These are phyloP conservation scores for Beauveria asiatica DNA, from an alignment of 2,329 filamentous ascomycete genomes.

Conservation along the genomic window DNA sequence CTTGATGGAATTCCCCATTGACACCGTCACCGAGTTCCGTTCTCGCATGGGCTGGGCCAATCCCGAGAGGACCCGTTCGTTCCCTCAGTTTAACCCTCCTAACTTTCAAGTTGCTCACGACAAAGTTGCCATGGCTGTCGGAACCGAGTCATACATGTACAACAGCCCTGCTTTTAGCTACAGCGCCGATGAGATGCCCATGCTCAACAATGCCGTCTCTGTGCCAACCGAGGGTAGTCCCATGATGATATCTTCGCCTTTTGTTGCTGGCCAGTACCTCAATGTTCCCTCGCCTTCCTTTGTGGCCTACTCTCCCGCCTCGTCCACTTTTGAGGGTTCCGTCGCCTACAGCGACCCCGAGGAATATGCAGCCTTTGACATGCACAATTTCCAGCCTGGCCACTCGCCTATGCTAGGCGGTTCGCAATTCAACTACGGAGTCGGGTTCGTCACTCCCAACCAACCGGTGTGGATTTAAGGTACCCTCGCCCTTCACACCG, in stretches of 20 bases:
- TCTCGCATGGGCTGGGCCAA: slow-evolving; percentile 59
- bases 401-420: slow-evolving; percentile 39
- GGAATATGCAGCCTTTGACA: slow-evolving; percentile 43
- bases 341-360: slow-evolving; percentile 55
- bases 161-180: slow-evolving; percentile 53
- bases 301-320: slow-evolving; percentile 52
- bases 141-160: slow-evolving; percentile 41
- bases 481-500: slow-evolving; percentile 30
- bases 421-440: slow-evolving; percentile 33
- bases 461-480: slow-evolving; percentile 52
- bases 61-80: slow-evolving; percentile 49
- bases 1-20: slow-evolving; percentile 65
- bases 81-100: slow-evolving; percentile 50
- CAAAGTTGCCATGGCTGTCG: slow-evolving; percentile 33
- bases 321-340: slow-evolving; percentile 55
- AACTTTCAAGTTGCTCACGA: slow-evolving; percentile 41
- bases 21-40: slow-evolving; percentile 61
- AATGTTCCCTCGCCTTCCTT: slow-evolving; percentile 55
- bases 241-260: slow-evolving; percentile 48
- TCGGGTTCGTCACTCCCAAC: slow-evolving; percentile 56
- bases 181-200: slow-evolving; percentile 53
- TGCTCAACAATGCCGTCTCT: slow-evolving; percentile 41
- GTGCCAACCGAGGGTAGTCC: slow-evolving; percentile 45
- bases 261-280: slow-evolving; percentile 47
- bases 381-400: slow-evolving; percentile 33